Percentiles rank a stretch among this genome's conserved stretches.
Evolutionary conservation across 768 basidiomycete species (phyloP).

Genomic region (Hypholoma sublateritium): DNA sequence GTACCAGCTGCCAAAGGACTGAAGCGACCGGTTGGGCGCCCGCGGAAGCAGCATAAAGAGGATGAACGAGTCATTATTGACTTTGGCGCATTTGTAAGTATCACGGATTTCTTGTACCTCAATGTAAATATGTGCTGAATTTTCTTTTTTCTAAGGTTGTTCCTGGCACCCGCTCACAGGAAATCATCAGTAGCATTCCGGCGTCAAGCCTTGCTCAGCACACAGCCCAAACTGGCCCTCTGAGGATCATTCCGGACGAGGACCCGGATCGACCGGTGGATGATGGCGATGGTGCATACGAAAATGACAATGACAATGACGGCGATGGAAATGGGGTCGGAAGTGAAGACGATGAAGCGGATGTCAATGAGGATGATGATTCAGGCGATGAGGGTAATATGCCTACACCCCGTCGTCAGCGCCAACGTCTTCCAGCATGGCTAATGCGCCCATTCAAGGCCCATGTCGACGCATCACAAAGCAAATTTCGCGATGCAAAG

Average conservation of each 20-base stretch:
- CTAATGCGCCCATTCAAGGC: not conserved
- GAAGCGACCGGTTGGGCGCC: no score
- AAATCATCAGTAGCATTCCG: no score
- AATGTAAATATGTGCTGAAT: no score
- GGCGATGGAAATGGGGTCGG: constrained; percentile 1
- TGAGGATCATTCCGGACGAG: constrained; percentile 7
- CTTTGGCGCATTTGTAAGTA: no score
- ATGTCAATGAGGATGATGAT: constrained; percentile 5
- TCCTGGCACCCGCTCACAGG: no score
- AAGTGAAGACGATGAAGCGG: not conserved
- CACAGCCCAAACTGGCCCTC: no score
- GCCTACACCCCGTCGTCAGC: not conserved
- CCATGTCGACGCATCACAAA: not conserved
- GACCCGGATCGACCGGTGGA: not conserved
- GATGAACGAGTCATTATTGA: no score
- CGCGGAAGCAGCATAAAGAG: no score
- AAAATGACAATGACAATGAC: not conserved
- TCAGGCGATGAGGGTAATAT: not conserved
- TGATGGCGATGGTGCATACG: not conserved
- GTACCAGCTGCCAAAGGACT: no score
- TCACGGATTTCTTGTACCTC: no score
- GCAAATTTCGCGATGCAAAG: not conserved
- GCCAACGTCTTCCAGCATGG: constrained; percentile 1
- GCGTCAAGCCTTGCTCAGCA: no score
- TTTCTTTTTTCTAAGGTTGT: no score